Evolutionary conservation across 768 basidiomycete species (phyloP).

Genomic region (Suillus alpinus): DNA sequence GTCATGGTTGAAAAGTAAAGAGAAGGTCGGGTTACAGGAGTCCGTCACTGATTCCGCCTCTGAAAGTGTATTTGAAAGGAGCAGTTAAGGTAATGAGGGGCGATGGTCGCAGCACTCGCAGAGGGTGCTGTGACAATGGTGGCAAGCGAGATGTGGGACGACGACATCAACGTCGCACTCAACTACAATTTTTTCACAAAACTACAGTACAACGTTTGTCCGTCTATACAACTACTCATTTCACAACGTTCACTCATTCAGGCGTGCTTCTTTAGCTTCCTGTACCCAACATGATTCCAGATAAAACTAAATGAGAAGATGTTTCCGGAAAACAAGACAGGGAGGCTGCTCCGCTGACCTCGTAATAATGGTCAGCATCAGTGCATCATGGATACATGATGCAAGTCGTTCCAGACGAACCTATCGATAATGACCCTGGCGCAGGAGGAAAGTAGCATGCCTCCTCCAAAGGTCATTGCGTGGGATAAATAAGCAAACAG

Average conservation of each 20-base stretch:
- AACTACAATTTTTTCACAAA: slow-evolving; percentile 26
- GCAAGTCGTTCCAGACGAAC: background rate
- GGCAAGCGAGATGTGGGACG: slow-evolving; percentile 22
- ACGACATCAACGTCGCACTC: slow-evolving; percentile 9
- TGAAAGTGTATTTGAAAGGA: slow-evolving; percentile 17
- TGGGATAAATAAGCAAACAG: background rate
- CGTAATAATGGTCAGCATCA: background rate
- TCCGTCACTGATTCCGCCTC: slow-evolving; percentile 9
- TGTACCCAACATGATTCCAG: background rate
- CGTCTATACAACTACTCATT: slow-evolving; percentile 10
- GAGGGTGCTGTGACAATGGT: slow-evolving; percentile 15
- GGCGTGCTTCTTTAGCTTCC: background rate
- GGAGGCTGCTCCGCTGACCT: background rate
- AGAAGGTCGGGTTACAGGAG: slow-evolving; percentile 15
- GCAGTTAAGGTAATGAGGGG: slow-evolving; percentile 17
- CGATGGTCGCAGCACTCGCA: slow-evolving; percentile 19
- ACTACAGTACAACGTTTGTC: slow-evolving; percentile 9
- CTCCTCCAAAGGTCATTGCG: background rate
- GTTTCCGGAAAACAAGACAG: background rate
- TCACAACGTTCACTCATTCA: slow-evolving; percentile 5
- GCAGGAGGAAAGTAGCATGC: background rate
- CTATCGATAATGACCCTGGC: background rate
- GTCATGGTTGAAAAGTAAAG: slow-evolving; percentile 50
- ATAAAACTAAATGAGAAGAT: background rate
- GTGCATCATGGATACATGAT: background rate